Evolutionary conservation across 257 asterid species (phyloP).

Genomic region (Phtheirospermum japonicum): DNA sequence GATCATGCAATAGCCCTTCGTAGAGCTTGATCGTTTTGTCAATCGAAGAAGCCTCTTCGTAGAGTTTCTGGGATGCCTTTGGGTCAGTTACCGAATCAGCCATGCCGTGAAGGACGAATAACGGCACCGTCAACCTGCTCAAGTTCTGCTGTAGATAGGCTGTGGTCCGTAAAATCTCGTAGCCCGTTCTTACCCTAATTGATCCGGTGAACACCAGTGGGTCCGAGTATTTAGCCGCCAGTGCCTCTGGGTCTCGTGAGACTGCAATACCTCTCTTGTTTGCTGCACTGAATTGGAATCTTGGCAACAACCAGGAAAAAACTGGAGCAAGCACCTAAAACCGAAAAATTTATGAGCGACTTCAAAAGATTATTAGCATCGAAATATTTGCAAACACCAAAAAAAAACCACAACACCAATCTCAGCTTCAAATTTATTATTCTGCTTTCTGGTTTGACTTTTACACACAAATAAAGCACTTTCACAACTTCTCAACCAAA

Average conservation of each 20-base stretch:
- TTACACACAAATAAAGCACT: no score
- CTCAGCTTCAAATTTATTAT: no score
- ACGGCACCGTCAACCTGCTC: conserved; percentile 53
- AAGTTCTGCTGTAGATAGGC: conserved; percentile 66
- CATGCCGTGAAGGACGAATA: conserved; percentile 82
- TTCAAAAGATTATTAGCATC: no score
- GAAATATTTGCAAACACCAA: neutral
- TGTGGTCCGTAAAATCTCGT: conserved; percentile 65
- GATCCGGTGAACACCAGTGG: conserved; percentile 93
- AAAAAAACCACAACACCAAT: no score
- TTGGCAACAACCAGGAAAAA: conserved; percentile 65
- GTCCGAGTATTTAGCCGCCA: conserved; percentile 82
- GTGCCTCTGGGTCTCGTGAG: conserved; percentile 77
- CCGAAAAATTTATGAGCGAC: neutral
- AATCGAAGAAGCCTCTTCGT: conserved; percentile 64
- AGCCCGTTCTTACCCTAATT: conserved; percentile 79
- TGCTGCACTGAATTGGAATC: conserved; percentile 86
- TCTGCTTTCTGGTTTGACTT: no score
- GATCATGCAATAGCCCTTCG: conserved; percentile 78
- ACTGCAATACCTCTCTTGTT: conserved; percentile 67
- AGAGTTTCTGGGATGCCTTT: conserved; percentile 62
- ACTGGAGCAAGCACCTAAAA: conserved; percentile 80
- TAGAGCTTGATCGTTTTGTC: conserved; percentile 74
- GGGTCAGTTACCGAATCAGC: conserved; percentile 85
- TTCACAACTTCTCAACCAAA: no score